These are phyloP conservation scores for Oryza meyeriana DNA, from an alignment of 176 grass and related monocot species.

Conservation along the genomic window DNA sequence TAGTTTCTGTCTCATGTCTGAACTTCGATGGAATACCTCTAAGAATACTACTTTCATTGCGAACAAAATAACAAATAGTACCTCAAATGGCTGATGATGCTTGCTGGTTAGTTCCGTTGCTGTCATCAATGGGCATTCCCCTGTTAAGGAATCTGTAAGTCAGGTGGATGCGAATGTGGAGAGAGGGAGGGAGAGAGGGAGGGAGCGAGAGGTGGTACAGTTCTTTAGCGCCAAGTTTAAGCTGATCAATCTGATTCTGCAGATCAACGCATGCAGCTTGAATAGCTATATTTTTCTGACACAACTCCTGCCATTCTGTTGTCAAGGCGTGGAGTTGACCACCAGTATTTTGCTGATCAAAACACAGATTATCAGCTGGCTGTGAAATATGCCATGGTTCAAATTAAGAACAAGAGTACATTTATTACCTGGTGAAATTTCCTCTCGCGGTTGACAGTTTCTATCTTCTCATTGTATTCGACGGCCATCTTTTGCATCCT, in stretches of 20 bases:
- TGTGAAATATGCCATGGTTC: conserved; percentile 6
- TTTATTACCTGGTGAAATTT: conserved; percentile 88
- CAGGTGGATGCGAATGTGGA: neutral
- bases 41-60: neutral
- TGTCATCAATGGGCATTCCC: conserved; percentile 55
- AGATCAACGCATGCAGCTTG: conserved; percentile 77
- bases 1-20: neutral
- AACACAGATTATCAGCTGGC: conserved; percentile 16
- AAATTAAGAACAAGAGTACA: neutral
- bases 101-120: conserved; percentile 29
- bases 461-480: conserved; percentile 90
- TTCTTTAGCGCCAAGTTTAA: conserved; percentile 77
- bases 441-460: conserved; percentile 86
- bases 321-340: conserved; percentile 71
- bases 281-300: conserved; percentile 88
- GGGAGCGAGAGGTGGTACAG: conserved; percentile 15
- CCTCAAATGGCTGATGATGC: conserved; percentile 36
- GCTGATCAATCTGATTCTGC: conserved; percentile 63
- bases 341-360: conserved; percentile 86
- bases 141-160: conserved; percentile 35
- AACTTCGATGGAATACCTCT: neutral
- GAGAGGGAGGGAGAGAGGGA: neutral
- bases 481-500: conserved; percentile 82
- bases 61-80: conserved; percentile 30
- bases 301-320: conserved; percentile 85